Percentiles rank a stretch among this genome's conserved stretches.
These are phyloP conservation scores for Ophiostoma angusticollis DNA, from an alignment of 2,329 filamentous ascomycete species.

Conservation along the genomic window DNA sequence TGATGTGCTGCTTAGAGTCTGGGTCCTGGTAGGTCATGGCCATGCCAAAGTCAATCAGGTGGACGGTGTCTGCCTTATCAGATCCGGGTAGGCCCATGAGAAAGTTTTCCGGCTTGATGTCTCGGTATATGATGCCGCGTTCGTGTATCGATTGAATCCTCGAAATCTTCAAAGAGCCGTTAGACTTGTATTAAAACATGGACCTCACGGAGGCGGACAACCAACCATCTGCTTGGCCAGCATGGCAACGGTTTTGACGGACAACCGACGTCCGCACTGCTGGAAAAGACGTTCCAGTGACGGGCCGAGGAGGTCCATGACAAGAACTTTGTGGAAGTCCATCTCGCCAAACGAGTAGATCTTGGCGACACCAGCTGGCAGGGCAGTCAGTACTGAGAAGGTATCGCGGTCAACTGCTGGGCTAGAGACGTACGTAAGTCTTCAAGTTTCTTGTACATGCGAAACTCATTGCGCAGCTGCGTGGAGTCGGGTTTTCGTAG, in stretches of 20 bases:
- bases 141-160: conserved; percentile 89
- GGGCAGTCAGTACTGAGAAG: not conserved
- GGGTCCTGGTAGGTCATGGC: conserved; percentile 97
- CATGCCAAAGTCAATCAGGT: conserved; percentile 98
- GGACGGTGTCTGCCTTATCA: conserved; percentile 87
- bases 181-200: too few species aligned
- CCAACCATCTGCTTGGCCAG: conserved; percentile 14
- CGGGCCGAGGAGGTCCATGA: conserved; percentile 14
- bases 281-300: conserved; percentile 11
- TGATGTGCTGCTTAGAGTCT: conserved; percentile 97
- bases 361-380: conserved; percentile 10
- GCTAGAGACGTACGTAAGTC: conserved; percentile 4
- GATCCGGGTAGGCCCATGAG: conserved; percentile 82
- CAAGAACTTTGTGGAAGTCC: conserved; percentile 13
- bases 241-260: conserved; percentile 12
- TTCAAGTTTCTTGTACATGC: conserved; percentile 13
- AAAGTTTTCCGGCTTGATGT: conserved; percentile 99
- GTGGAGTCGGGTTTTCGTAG: conserved; percentile 12
- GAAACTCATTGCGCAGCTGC: conserved; percentile 14
- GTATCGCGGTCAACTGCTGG: too few species aligned
- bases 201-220: too few species aligned
- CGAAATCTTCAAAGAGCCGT: conserved; percentile 56
- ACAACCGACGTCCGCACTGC: conserved; percentile 7
- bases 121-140: conserved; percentile 96
- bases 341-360: conserved; percentile 13